Evolutionary conservation across 2,329 filamentous ascomycete genomes (phyloP).

Genomic region (Aspergillus persii): DNA sequence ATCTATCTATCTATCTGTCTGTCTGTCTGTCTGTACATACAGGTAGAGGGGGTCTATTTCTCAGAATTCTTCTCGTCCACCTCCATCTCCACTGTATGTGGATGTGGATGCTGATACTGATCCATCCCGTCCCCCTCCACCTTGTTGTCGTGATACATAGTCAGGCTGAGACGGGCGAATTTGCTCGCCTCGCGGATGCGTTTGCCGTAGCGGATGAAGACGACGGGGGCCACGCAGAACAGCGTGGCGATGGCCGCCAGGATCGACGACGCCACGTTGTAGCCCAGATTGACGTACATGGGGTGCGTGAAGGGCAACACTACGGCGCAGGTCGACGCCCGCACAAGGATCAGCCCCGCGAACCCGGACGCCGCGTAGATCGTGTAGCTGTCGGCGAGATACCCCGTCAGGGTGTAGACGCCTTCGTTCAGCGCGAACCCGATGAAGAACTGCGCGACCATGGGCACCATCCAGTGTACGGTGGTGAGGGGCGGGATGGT

Average conservation of each 20-base stretch:
- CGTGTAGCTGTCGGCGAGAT: constrained; percentile 19
- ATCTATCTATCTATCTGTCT: not conserved
- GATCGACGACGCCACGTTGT: constrained; percentile 10
- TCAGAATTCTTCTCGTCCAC: not conserved
- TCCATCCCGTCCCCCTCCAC: not conserved
- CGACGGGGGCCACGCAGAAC: constrained; percentile 12
- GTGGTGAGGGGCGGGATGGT: not conserved
- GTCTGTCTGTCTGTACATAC: not conserved
- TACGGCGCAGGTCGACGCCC: constrained; percentile 8
- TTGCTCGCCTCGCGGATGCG: constrained; percentile 11
- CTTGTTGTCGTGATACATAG: not conserved
- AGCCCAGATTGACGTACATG: constrained; percentile 16
- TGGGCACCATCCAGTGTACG: constrained; percentile 1
- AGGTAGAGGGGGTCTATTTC: not conserved
- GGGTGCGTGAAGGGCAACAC: constrained; percentile 12
- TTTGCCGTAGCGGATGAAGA: constrained; percentile 13
- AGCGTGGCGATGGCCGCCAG: constrained; percentile 15
- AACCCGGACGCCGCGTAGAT: constrained; percentile 16
- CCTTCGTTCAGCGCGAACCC: constrained; percentile 15
- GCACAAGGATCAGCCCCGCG: constrained; percentile 10
- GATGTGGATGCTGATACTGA: not conserved
- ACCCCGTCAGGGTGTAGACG: constrained; percentile 9
- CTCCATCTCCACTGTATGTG: too few relatives aligned
- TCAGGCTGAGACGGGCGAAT: constrained; percentile 10
- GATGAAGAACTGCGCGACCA: constrained; percentile 4